Evolutionary conservation across 306 rosid genomes (phyloP).

Genomic region (Trichosanthes cucumerina): DNA sequence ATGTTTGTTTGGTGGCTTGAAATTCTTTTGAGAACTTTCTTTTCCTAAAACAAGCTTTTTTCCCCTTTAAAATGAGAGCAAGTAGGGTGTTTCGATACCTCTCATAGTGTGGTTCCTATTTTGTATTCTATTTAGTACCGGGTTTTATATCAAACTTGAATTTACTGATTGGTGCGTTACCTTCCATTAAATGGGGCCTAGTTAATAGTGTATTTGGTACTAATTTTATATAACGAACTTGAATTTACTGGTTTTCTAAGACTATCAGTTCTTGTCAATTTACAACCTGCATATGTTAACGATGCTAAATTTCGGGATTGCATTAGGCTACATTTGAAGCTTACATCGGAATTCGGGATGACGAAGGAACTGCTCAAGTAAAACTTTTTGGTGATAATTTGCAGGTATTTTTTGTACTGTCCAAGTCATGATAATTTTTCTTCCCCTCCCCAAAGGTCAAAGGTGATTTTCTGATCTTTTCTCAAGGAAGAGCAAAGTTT

Average conservation of each 20-base stretch:
- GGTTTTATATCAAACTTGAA: slow-evolving; percentile 1
- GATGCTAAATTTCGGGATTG: slow-evolving; percentile 14
- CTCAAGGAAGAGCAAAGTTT: background rate
- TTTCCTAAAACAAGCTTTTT: background rate
- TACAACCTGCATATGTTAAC: background rate
- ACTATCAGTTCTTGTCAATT: background rate
- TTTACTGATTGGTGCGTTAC: slow-evolving; percentile 2
- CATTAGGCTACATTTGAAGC: slow-evolving; percentile 92
- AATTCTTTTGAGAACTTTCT: background rate
- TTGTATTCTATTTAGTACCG: background rate
- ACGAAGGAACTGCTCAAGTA: slow-evolving; percentile 76
- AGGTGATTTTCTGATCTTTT: background rate
- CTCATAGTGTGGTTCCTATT: background rate
- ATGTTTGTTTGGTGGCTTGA: background rate
- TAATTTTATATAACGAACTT: background rate
- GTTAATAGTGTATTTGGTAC: background rate
- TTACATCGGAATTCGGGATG: slow-evolving; percentile 76
- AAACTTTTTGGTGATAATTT: slow-evolving; percentile 87
- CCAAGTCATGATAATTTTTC: background rate
- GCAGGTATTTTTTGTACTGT: slow-evolving; percentile 35
- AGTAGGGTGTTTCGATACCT: background rate
- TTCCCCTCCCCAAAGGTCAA: background rate
- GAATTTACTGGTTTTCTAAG: background rate
- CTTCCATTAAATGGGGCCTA: background rate
- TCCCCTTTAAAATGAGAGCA: background rate